A percentile compares a stretch with the other conserved stretches of the same genome.
Evolutionary conservation across 371 early-diverging fungal genomes (phyloP).

Genomic region (Mucor velutinosus): DNA sequence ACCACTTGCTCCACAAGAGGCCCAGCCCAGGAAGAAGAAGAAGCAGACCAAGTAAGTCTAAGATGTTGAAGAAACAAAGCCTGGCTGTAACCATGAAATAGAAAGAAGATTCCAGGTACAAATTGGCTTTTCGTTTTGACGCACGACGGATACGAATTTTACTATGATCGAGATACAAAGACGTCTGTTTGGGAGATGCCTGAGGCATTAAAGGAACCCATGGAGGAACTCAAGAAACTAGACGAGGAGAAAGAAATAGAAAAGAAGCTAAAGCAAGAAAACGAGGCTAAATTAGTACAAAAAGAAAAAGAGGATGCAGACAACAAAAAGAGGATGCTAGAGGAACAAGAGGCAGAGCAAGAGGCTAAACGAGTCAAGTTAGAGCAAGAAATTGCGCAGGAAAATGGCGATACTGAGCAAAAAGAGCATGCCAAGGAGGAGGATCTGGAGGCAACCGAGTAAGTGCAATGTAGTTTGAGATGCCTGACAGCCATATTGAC

Average conservation of each 20-base stretch:
- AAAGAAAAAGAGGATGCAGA: conserved; percentile 14
- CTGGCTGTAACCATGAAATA: conserved; percentile 32
- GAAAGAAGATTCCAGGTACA: conserved; percentile 70
- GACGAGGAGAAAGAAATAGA: conserved; percentile 25
- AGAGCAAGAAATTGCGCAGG: conserved; percentile 20
- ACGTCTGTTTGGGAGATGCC: conserved; percentile 74
- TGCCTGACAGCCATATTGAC: background rate
- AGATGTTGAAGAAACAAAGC: conserved; percentile 14
- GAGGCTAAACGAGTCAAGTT: conserved; percentile 6
- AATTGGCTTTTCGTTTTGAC: conserved; percentile 78
- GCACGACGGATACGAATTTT: conserved; percentile 75
- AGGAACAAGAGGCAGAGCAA: conserved; percentile 8
- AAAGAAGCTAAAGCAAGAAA: conserved; percentile 15
- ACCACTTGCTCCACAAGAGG: conserved; percentile 8
- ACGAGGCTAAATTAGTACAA: conserved; percentile 36
- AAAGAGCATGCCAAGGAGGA: conserved; percentile 8
- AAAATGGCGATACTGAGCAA: conserved; percentile 2
- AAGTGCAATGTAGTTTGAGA: background rate
- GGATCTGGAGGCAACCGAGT: conserved; percentile 26
- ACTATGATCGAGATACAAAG: conserved; percentile 69
- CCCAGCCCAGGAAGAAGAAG: conserved; percentile 29
- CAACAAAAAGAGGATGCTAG: background rate
- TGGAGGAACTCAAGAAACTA: conserved; percentile 40
- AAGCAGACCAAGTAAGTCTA: conserved; percentile 37
- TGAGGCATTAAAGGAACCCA: conserved; percentile 48